Conservation (phyloP, 2,329 filamentous ascomycete species). For the Xylariaceae sp. region DNA sequence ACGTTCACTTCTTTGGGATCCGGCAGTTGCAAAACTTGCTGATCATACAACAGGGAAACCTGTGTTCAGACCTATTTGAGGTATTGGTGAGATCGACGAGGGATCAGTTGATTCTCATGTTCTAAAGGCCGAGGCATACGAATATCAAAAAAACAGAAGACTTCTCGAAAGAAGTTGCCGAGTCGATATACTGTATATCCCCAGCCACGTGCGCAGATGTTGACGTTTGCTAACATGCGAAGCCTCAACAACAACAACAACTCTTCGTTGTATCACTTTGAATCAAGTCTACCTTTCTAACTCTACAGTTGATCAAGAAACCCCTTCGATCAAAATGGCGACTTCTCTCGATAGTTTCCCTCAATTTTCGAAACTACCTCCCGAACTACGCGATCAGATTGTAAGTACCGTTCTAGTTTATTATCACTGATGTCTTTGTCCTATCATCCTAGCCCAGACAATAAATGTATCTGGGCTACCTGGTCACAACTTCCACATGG, state of each 20-base stretch:
- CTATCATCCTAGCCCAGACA: background rate
- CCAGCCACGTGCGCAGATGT: background rate
- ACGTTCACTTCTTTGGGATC: background rate
- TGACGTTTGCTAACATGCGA: background rate
- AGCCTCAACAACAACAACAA: background rate
- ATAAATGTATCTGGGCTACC: background rate
- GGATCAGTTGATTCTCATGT: background rate
- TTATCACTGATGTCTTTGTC: background rate
- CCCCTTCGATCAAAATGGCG: slow-evolving; percentile 4
- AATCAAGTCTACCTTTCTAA: background rate
- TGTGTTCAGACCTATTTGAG: background rate
- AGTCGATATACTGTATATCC: background rate
- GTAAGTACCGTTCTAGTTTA: slow-evolving; percentile 8
- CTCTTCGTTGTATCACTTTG: background rate
- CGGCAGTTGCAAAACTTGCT: background rate
- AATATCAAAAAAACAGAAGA: background rate
- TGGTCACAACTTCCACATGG: background rate
- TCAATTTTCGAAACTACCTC: slow-evolving; percentile 35
- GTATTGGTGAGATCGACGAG: background rate
- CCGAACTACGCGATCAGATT: slow-evolving; percentile 43
- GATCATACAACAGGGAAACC: background rate
- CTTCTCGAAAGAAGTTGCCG: background rate
- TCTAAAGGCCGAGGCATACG: background rate
- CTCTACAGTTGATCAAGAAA: background rate
- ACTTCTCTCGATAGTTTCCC: slow-evolving; percentile 19